phyloP scores from a whole-genome alignment of 164 flowering plant genomes.

The Chimonanthus praecox region DNA sequence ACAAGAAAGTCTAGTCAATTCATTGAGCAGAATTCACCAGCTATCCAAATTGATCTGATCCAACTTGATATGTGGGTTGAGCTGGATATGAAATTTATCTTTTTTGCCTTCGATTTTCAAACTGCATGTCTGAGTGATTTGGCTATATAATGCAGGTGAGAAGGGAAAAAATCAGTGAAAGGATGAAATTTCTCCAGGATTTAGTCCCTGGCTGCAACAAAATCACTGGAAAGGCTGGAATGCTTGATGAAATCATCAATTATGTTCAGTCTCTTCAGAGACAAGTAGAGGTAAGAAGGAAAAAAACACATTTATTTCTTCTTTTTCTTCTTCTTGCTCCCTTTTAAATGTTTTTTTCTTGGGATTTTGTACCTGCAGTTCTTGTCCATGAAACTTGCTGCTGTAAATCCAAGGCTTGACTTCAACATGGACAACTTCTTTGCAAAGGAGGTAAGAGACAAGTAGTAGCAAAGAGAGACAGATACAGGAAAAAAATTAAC shows the following conservation, averaged over 20 bases:
- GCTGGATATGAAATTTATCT: too few species aligned
- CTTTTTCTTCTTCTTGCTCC: background rate
- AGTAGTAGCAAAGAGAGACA: background rate
- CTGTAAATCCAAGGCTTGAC: constrained; percentile 71
- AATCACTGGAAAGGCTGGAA: constrained; percentile 97
- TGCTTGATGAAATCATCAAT: constrained; percentile 95
- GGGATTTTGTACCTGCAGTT: constrained; percentile 43
- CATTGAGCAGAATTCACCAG: too few species aligned
- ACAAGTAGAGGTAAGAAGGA: constrained; percentile 80
- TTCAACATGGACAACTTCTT: constrained; percentile 56
- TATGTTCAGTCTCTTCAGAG: constrained; percentile 94
- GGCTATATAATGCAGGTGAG: constrained; percentile 52
- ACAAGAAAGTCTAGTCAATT: too few species aligned
- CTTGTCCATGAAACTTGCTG: constrained; percentile 92
- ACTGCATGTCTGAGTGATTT: background rate
- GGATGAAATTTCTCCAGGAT: constrained; percentile 92
- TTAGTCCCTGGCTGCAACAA: constrained; percentile 96
- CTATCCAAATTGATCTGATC: too few species aligned
- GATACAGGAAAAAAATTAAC: too few species aligned
- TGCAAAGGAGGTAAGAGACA: constrained; percentile 61
- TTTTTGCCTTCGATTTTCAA: background rate
- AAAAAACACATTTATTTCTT: background rate
- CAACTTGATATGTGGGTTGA: too few species aligned
- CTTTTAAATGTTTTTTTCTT: background rate
- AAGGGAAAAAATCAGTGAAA: constrained; percentile 95